Evolutionary conservation across 2,329 filamentous ascomycete species (phyloP).

Genomic region (Xylariaceae sp.): DNA sequence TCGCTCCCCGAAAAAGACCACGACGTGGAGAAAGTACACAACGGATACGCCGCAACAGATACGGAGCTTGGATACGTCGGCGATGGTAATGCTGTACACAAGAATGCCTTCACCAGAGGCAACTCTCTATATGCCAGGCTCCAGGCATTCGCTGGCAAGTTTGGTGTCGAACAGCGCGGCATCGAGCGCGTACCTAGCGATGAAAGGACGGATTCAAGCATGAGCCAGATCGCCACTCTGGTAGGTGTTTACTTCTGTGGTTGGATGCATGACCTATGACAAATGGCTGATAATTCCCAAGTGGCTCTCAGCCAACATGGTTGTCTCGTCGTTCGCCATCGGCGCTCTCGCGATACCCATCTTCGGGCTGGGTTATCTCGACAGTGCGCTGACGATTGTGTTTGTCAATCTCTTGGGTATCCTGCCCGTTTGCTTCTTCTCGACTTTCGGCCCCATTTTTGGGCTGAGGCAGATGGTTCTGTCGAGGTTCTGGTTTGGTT

Average conservation of each 20-base stretch:
- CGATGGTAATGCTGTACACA: constrained; percentile 12
- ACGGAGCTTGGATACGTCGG: constrained; percentile 17
- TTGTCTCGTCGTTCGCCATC: constrained; percentile 71
- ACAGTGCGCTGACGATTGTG: constrained; percentile 66
- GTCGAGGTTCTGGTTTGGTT: constrained; percentile 74
- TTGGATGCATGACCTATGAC: constrained; percentile 2
- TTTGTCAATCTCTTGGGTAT: constrained; percentile 75
- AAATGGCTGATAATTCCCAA: constrained; percentile 24
- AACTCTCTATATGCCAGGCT: constrained; percentile 30
- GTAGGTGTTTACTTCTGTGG: constrained; percentile 39
- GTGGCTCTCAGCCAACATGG: constrained; percentile 78
- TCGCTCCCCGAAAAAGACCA: constrained; percentile 6
- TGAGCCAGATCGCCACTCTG: constrained; percentile 67
- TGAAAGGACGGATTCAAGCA: constrained; percentile 61
- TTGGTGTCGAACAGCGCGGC: constrained; percentile 68
- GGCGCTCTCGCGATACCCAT: constrained; percentile 65
- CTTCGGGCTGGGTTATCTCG: constrained; percentile 68
- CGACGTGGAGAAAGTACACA: constrained; percentile 10
- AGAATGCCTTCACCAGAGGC: constrained; percentile 7
- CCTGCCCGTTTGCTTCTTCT: constrained; percentile 70
- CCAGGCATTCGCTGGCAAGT: constrained; percentile 59
- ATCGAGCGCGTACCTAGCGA: constrained; percentile 70
- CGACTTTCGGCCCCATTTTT: constrained; percentile 69
- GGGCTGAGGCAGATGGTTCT: constrained; percentile 77
- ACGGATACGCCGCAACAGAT: constrained; percentile 10